phyloP scores from a whole-genome alignment of 768 basidiomycete species.

The Boletus subparvulus region DNA sequence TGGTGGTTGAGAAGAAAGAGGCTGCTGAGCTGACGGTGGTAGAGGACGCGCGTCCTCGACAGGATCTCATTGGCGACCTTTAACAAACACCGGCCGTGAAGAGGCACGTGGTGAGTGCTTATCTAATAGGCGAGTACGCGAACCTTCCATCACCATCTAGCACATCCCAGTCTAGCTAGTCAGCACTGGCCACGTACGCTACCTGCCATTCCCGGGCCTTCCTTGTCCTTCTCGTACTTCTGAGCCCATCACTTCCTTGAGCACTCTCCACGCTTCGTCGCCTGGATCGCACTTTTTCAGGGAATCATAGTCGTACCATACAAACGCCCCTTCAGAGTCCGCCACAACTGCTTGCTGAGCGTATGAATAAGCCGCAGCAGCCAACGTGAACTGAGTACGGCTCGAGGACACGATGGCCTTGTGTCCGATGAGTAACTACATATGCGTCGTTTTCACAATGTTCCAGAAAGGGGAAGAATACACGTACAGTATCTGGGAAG shows the following conservation, averaged over 20 bases:
- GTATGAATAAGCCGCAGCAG: conserved; percentile 62
- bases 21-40: background rate
- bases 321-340: conserved; percentile 59
- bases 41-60: conserved; percentile 34
- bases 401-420: conserved; percentile 42
- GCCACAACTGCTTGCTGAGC: conserved; percentile 62
- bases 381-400: conserved; percentile 48
- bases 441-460: background rate
- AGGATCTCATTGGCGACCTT: background rate
- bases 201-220: background rate
- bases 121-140: conserved; percentile 12
- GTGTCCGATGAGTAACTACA: conserved; percentile 65
- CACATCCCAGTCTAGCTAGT: background rate
- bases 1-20: conserved; percentile 15
- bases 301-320: conserved; percentile 78
- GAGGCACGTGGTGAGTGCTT: conserved; percentile 5
- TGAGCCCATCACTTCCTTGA: conserved; percentile 21
- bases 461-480: background rate
- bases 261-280: conserved; percentile 41
- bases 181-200: background rate
- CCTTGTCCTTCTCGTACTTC: conserved; percentile 20
- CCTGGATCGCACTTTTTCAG: conserved; percentile 66
- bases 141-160: conserved; percentile 12
- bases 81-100: conserved; percentile 15
- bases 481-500: conserved; percentile 70